Percentiles rank a stretch among this genome's conserved stretches.
These are phyloP conservation scores for Lablab purpureus DNA, from an alignment of 306 rosid genomes.

Conservation along the genomic window DNA sequence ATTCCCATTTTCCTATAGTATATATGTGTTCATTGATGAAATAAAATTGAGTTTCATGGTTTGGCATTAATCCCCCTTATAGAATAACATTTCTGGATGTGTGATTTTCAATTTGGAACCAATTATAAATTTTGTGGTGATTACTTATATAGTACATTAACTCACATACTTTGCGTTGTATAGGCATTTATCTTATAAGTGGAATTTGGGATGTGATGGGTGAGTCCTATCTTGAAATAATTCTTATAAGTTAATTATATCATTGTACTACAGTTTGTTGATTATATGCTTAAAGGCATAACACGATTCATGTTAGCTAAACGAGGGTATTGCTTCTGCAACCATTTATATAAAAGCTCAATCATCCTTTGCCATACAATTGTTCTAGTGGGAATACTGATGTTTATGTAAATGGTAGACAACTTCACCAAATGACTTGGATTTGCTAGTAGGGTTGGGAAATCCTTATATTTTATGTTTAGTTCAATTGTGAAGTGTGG, in stretches of 20 bases:
- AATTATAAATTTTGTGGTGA: conserved; percentile 1
- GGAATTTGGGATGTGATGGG: conserved; percentile 96
- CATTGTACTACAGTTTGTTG: conserved; percentile 11
- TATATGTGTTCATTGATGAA: neutral
- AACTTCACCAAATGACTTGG: conserved; percentile 84
- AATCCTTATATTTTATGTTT: too few relatives aligned
- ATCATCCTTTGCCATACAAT: conserved; percentile 78
- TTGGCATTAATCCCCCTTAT: neutral
- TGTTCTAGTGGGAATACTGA: conserved; percentile 86
- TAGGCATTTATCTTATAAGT: conserved; percentile 90
- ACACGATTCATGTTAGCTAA: conserved; percentile 32
- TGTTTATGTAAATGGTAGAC: conserved; percentile 91
- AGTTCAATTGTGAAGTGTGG: too few relatives aligned
- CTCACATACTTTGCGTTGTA: conserved; percentile 30
- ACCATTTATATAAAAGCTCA: conserved; percentile 91
- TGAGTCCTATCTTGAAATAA: conserved; percentile 94
- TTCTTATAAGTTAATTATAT: conserved; percentile 74
- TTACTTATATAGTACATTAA: conserved; percentile 39
- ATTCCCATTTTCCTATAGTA: conserved; percentile 22
- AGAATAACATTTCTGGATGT: conserved; percentile 10
- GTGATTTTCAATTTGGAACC: conserved; percentile 4
- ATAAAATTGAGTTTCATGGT: conserved; percentile 8
- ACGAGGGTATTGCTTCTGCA: conserved; percentile 55
- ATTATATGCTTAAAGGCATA: conserved; percentile 11
- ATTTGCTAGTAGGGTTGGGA: too few relatives aligned